Evolutionary conservation across 345 rosid genomes (phyloP).

Genomic region (Arabidopsis suecica): DNA sequence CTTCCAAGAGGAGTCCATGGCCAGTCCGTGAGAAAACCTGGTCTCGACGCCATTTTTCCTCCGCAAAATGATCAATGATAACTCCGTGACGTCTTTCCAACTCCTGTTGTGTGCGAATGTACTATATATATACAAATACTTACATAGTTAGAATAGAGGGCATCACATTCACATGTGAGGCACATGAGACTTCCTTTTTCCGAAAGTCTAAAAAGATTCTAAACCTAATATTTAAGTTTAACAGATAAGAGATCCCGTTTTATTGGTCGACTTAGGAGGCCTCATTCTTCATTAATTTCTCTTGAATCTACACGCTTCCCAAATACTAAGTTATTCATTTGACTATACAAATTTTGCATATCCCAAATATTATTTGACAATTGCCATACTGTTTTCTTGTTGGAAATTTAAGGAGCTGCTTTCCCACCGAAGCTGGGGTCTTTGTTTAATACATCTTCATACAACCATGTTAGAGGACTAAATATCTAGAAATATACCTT

Average conservation of each 20-base stretch:
- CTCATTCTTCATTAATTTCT: conserved; percentile 21
- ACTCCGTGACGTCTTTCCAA: conserved; percentile 10
- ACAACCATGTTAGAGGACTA: neutral
- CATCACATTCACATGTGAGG: conserved; percentile 15
- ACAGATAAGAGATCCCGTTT: conserved; percentile 12
- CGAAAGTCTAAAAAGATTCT: conserved; percentile 15
- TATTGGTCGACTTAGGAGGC: conserved; percentile 29
- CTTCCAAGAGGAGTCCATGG: conserved; percentile 57
- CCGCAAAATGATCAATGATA: neutral
- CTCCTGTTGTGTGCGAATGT: conserved; percentile 9
- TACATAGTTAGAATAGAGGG: conserved; percentile 16
- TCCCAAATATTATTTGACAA: neutral
- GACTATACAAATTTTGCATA: conserved; percentile 27
- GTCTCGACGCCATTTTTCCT: conserved; percentile 49
- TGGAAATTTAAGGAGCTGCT: neutral
- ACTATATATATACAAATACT: conserved; percentile 8
- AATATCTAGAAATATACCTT: neutral
- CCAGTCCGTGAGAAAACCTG: conserved; percentile 54
- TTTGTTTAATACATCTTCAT: neutral
- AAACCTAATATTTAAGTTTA: conserved; percentile 3
- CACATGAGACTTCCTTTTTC: conserved; percentile 37
- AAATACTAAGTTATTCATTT: conserved; percentile 25
- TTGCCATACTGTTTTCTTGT: conserved; percentile 4
- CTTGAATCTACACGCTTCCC: conserved; percentile 34
- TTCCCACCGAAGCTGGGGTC: conserved; percentile 18